A percentile compares a stretch with the other conserved stretches of the same genome.
phyloP scores from a whole-genome alignment of 2,329 filamentous ascomycete species.

The Epichloe elymi region DNA sequence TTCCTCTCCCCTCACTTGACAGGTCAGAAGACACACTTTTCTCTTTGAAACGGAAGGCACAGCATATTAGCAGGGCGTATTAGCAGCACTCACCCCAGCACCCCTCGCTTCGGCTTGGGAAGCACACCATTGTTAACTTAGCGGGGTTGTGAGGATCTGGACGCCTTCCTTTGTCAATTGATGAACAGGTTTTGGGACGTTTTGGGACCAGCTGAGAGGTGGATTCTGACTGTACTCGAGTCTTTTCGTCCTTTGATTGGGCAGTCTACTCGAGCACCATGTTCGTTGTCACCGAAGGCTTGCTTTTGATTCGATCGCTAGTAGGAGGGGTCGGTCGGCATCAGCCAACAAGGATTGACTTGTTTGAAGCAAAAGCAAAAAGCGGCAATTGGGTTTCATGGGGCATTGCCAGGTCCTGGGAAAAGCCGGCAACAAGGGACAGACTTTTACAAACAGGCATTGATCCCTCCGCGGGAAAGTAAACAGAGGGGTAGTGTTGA shows the following conservation, averaged over 20 bases:
- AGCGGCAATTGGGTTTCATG: not conserved
- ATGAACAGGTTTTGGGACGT: not conserved
- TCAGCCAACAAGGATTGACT: not conserved
- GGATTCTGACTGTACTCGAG: constrained; percentile 1
- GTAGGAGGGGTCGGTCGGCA: not conserved
- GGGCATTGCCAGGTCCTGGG: not conserved
- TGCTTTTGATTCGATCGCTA: constrained; percentile 1
- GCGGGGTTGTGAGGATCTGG: constrained; percentile 1
- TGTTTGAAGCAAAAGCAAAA: not conserved
- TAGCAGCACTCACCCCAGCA: not conserved
- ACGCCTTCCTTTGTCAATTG: constrained; percentile 1
- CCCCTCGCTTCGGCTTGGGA: not conserved
- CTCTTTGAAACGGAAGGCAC: not conserved
- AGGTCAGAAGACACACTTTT: constrained; percentile 11
- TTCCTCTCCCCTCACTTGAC: constrained; percentile 14
- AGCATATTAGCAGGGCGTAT: not conserved
- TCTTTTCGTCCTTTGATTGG: not conserved
- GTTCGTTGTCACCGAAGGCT: not conserved
- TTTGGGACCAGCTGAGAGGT: not conserved
- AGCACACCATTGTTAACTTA: not conserved
- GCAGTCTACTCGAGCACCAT: constrained; percentile 1
- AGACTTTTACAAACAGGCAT: not conserved
- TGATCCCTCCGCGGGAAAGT: not conserved
- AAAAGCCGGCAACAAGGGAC: not conserved
- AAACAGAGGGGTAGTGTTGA: not conserved